Base-by-base conservation (phyloP, 2,329 filamentous ascomycete genomes). In the Penicillium janthinellum region DNA sequence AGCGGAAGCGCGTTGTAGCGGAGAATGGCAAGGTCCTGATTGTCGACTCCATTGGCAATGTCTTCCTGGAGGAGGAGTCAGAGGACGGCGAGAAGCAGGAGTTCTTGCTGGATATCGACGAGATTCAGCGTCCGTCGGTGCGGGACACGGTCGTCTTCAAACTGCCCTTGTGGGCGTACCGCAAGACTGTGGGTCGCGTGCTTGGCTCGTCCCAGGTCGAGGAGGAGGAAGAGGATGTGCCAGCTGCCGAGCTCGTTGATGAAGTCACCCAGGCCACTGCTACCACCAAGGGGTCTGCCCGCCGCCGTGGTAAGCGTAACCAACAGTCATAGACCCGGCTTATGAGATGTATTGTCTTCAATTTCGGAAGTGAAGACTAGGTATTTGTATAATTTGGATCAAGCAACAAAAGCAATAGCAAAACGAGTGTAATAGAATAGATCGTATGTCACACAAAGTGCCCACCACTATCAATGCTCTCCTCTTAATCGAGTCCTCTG, bases 11-110 rank as follows among this genome's bases (percentile, higher is more conserved):
- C 38, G 91, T 98, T 15, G 86, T 93, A 28, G 94, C 93, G 2
- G 90, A 96, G 81, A 99, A 99, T 70, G 95, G 95, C 67, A 99
- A 98, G 81, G 84, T 96, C 0, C 82, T 99, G 39, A 89, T 99
- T 57, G 95, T 99, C 4, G 94, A 99, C 77, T 91, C 91, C 0
- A 82, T 89, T 10, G 95, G 95, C 31, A 92, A 97, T 69, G 95
- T 99, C 12, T 99, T 91, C 73, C 82, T 99, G n/a, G 93, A 98
- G 77, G 91, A 96, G 72, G 85, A 91, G 69, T 91, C 92, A 54
- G 92, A 93, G 67, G 91, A 97, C 25, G 95, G 95, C 55, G 87
- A 90, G 57, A 84, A 87, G 35, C 86, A 90, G 67, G 91, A 97
- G 73, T 96, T 89, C 73, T 80, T 97, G 64, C 87, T 99, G 61